A percentile compares a stretch with the other conserved stretches of the same genome.
These are phyloP conservation scores for Yamadazyma laniorum DNA, from an alignment of 805 yeast genomes.

Conservation along the genomic window DNA sequence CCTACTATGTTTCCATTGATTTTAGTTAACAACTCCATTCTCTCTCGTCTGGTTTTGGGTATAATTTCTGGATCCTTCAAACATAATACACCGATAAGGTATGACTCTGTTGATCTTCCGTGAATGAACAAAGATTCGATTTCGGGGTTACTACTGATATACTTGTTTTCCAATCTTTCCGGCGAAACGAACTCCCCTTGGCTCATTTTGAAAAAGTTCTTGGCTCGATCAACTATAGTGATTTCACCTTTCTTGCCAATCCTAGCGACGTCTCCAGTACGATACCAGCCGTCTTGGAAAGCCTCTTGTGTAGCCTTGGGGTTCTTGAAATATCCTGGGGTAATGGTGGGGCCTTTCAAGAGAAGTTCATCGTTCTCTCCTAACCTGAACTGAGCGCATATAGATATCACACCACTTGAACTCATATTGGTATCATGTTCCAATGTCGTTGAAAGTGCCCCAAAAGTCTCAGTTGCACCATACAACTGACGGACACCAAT, in stretches of 20 bases:
- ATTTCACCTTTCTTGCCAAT: slow-evolving; percentile 27
- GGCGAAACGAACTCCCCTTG: slow-evolving; percentile 42
- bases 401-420: slow-evolving; percentile 52
- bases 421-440: slow-evolving; percentile 40
- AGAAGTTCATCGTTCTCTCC: slow-evolving; percentile 51
- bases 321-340: slow-evolving; percentile 48
- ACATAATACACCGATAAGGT: slow-evolving; percentile 23
- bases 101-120: slow-evolving; percentile 27
- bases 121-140: slow-evolving; percentile 27
- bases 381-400: slow-evolving; percentile 53
- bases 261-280: slow-evolving; percentile 51
- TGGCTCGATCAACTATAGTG: slow-evolving; percentile 47
- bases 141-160: slow-evolving; percentile 26
- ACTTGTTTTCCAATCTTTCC: slow-evolving; percentile 36
- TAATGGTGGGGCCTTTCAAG: slow-evolving; percentile 55
- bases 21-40: slow-evolving; percentile 23
- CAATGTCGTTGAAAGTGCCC: slow-evolving; percentile 45
- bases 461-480: slow-evolving; percentile 68
- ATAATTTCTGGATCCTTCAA: slow-evolving; percentile 22
- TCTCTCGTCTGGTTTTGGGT: slow-evolving; percentile 18
- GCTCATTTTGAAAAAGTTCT: slow-evolving; percentile 43
- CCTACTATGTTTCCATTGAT: slow-evolving; percentile 12
- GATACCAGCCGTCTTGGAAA: slow-evolving; percentile 51
- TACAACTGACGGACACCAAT: slow-evolving; percentile 63
- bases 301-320: slow-evolving; percentile 44